Evolutionary conservation across 2,329 filamentous ascomycete species (phyloP).

Genomic region (Whalleya microplaca): DNA sequence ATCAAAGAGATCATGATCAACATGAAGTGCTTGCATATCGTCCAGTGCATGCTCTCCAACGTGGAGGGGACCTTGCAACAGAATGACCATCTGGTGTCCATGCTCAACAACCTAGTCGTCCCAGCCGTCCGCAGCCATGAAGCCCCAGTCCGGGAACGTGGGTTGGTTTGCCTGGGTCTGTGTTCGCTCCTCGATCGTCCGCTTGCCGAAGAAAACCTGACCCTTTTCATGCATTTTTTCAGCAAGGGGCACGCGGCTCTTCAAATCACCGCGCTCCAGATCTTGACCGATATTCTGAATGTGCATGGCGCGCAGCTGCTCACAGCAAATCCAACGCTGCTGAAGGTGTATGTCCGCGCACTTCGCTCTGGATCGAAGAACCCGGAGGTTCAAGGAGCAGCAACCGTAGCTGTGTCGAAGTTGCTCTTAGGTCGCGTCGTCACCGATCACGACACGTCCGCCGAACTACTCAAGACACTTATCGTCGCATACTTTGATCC

Average conservation of each 20-base stretch:
- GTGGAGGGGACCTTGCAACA: constrained; percentile 85
- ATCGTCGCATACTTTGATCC: constrained; percentile 90
- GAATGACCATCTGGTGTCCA: constrained; percentile 90
- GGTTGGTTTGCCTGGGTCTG: constrained; percentile 85
- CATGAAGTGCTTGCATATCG: constrained; percentile 97
- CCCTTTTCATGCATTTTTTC: constrained; percentile 94
- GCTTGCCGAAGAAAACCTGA: constrained; percentile 88
- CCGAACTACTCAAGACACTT: constrained; percentile 81
- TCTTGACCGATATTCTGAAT: constrained; percentile 89
- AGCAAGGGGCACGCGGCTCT: constrained; percentile 87
- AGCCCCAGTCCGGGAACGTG: constrained; percentile 87
- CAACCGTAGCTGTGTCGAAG: constrained; percentile 82
- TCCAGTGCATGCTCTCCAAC: constrained; percentile 96
- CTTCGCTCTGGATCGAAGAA: constrained; percentile 72
- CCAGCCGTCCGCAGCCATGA: constrained; percentile 94
- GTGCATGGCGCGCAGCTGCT: constrained; percentile 83
- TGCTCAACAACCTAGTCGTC: constrained; percentile 96
- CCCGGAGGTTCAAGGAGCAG: constrained; percentile 77
- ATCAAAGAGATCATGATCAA: constrained; percentile 94
- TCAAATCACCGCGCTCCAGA: constrained; percentile 88
- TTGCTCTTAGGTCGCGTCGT: constrained; percentile 81
- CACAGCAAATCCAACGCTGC: constrained; percentile 66
- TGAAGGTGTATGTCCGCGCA: constrained; percentile 85
- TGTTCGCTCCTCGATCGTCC: constrained; percentile 91
- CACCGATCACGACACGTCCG: constrained; percentile 66